phyloP scores from a whole-genome alignment of 2,329 filamentous ascomycete genomes.

The Leptographium radiaticola region DNA sequence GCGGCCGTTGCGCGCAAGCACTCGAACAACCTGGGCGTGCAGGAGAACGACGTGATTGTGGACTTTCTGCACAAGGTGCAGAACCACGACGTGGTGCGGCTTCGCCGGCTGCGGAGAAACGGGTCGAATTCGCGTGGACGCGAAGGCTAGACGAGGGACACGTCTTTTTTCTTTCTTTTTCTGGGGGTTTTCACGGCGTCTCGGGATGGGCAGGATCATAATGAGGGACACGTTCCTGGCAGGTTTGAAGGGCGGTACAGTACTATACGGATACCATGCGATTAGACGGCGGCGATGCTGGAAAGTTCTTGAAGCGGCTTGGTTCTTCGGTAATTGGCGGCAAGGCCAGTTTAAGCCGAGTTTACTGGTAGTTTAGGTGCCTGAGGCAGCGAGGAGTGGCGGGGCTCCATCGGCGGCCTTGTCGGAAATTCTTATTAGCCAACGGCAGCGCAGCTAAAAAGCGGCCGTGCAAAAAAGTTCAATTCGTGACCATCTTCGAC shows the following conservation, averaged over 20 bases:
- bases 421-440: neutral
- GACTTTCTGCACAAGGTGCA: slow-evolving; percentile 62
- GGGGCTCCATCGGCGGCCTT: neutral
- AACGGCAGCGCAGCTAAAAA: slow-evolving; percentile 3
- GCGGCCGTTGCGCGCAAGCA: slow-evolving; percentile 64
- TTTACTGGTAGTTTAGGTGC: neutral
- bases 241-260: neutral
- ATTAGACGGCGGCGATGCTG: neutral
- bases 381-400: slow-evolving; percentile 1
- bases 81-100: slow-evolving; percentile 31
- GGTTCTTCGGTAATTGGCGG: neutral
- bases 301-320: neutral
- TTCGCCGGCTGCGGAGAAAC: slow-evolving; percentile 9
- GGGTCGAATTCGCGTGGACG: slow-evolving; percentile 10
- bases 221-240: too few relatives aligned
- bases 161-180: neutral
- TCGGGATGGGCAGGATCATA: too few relatives aligned
- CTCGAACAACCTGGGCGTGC: slow-evolving; percentile 67
- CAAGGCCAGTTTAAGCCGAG: neutral
- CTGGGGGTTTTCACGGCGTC: too few relatives aligned
- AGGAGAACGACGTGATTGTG: slow-evolving; percentile 73
- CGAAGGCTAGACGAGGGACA: slow-evolving; percentile 5
- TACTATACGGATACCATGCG: neutral
- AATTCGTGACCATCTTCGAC: neutral
- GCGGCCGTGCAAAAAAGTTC: neutral